phyloP scores from a whole-genome alignment of 139 green algal genomes.

The Eudorina sp. region DNA sequence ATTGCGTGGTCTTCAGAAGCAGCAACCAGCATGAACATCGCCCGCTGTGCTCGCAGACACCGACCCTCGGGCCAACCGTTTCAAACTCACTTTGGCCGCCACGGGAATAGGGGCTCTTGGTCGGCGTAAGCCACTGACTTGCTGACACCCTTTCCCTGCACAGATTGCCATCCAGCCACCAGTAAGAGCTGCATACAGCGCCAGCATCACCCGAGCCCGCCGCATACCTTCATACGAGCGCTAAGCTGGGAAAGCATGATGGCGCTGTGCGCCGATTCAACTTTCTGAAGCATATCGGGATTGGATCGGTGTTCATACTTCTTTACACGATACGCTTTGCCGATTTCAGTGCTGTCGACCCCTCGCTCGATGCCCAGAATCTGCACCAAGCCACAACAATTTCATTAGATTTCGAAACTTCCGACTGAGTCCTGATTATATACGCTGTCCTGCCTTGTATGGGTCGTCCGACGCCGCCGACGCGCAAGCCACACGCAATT shows the following conservation, averaged over 20 bases:
- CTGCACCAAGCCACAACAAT: constrained; percentile 12
- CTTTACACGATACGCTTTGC: constrained; percentile 52
- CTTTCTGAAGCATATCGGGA: constrained; percentile 46
- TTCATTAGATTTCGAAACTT: no score
- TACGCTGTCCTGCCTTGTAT: constrained; percentile 25
- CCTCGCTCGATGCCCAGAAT: constrained; percentile 64
- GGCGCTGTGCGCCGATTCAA: constrained; percentile 63
- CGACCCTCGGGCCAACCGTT: not conserved
- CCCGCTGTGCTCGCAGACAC: not conserved
- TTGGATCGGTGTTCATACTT: constrained; percentile 58
- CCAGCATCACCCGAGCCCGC: not conserved
- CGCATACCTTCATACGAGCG: constrained; percentile 59
- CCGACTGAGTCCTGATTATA: no score
- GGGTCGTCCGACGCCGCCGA: constrained; percentile 20
- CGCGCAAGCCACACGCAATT: not conserved
- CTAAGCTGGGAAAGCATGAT: constrained; percentile 65
- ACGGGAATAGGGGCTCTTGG: constrained; percentile 72
- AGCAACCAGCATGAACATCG: no score
- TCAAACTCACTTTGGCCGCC: constrained; percentile 66
- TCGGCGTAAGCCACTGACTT: constrained; percentile 67
- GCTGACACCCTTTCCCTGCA: constrained; percentile 50
- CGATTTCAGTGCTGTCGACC: constrained; percentile 62
- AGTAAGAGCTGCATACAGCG: not conserved
- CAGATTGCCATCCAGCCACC: not conserved
- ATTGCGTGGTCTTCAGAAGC: no score